Evolutionary conservation across 306 rosid genomes (phyloP).

Genomic region (Lupinus albus): DNA sequence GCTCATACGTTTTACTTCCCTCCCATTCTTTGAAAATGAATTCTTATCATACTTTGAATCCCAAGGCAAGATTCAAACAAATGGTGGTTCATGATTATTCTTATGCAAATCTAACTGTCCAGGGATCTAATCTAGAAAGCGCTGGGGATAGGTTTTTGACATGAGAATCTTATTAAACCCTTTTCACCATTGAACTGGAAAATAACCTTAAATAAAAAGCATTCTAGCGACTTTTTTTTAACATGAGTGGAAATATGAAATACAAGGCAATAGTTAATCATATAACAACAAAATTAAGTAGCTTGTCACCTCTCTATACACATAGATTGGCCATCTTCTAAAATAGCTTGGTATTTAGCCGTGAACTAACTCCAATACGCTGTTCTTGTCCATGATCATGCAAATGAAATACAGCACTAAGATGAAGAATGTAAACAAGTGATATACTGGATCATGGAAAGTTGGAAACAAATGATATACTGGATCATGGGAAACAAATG

Average conservation of each 20-base stretch:
- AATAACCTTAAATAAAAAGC: not conserved
- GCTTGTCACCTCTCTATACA: conserved; percentile 48
- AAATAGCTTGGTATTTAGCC: conserved; percentile 39
- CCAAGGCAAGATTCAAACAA: not conserved
- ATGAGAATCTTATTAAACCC: conserved; percentile 16
- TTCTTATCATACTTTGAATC: not conserved
- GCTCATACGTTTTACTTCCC: not conserved
- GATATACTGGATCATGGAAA: not conserved
- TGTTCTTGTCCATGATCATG: conserved; percentile 15
- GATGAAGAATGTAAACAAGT: conserved; percentile 12
- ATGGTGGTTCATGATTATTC: not conserved
- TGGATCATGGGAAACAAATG: too few relatives aligned
- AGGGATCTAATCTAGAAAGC: conserved; percentile 26
- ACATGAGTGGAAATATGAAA: conserved; percentile 37
- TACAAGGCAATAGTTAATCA: conserved; percentile 11
- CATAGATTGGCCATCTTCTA: conserved; percentile 45
- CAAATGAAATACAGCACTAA: conserved; percentile 35
- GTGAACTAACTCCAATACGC: conserved; percentile 33
- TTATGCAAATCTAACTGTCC: not conserved
- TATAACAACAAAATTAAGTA: conserved; percentile 3
- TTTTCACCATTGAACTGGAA: conserved; percentile 3
- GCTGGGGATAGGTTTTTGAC: conserved; percentile 8
- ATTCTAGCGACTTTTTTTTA: conserved; percentile 10
- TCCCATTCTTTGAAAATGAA: not conserved
- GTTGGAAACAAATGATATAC: too few relatives aligned